A percentile compares a stretch with the other conserved stretches of the same genome.
phyloP scores from a whole-genome alignment of 495 filamentous ascomycete species.

The Xylaria longipes region DNA sequence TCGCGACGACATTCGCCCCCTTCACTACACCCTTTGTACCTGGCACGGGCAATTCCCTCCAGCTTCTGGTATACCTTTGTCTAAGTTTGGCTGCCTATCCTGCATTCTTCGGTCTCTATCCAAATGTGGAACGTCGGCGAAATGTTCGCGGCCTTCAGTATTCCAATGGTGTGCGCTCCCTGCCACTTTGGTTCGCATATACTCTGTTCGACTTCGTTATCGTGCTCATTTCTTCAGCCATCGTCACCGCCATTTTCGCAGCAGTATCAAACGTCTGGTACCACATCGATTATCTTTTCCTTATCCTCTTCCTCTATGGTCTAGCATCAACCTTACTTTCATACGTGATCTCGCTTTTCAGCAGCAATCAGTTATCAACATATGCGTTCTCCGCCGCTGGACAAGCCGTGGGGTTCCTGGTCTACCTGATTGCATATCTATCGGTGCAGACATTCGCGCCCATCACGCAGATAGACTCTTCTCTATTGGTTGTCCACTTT shows the following conservation, averaged over 20 bases:
- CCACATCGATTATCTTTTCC: slow-evolving; percentile 69
- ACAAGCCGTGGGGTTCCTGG: slow-evolving; percentile 74
- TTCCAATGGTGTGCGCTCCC: slow-evolving; percentile 76
- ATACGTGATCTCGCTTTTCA: slow-evolving; percentile 72
- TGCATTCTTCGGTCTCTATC: slow-evolving; percentile 86
- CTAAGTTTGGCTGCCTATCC: slow-evolving; percentile 78
- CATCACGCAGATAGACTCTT: slow-evolving; percentile 62
- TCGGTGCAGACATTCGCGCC: slow-evolving; percentile 71
- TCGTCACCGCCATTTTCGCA: slow-evolving; percentile 67
- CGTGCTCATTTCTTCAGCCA: slow-evolving; percentile 62
- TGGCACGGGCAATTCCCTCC: slow-evolving; percentile 71
- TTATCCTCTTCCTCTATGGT: slow-evolving; percentile 75
- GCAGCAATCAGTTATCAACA: slow-evolving; percentile 70
- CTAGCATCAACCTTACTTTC: slow-evolving; percentile 68
- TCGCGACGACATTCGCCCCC: slow-evolving; percentile 67
- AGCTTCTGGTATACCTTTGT: slow-evolving; percentile 79
- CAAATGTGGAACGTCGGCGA: slow-evolving; percentile 75
- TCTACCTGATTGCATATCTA: slow-evolving; percentile 79
- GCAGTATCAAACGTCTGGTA: slow-evolving; percentile 67
- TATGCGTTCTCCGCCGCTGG: slow-evolving; percentile 77
- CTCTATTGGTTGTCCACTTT: slow-evolving; percentile 69
- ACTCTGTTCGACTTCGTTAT: slow-evolving; percentile 77
- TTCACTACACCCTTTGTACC: slow-evolving; percentile 75
- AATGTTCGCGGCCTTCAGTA: slow-evolving; percentile 86
- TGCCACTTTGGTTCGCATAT: slow-evolving; percentile 82